Evolutionary conservation across 805 yeast genomes (phyloP), one percentile per base, ranked within the genome.

Genomic region (Lachancea waltii): DNA sequence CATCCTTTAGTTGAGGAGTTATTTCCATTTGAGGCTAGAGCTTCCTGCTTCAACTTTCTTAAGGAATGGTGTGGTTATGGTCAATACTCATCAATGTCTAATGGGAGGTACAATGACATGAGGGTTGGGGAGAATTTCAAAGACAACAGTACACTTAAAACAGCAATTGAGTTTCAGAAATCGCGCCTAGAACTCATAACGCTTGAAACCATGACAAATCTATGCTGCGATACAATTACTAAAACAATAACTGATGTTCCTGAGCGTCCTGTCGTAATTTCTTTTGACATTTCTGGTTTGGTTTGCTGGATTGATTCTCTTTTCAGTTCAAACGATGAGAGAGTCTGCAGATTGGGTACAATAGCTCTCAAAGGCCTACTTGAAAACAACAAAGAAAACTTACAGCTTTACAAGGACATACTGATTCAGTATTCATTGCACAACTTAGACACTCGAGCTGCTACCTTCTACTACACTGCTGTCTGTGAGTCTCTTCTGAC

Each of bases 1-100:
- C 67, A 38, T 60, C 66, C 72, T 2, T 37, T 50, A 3, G 42
- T 46, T 1, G 68, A 64, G 7, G 64, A 68, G 27, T 79, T 89
- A 76, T 65, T 89, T n/a, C 90, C 95, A 1, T 87, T 89, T 57
- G 86, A 81, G 47, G 90, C 87, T 2, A 68, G 96, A 37, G 77
- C 83, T 21, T 81, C 85, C 2, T 83, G 94, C 44, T 89, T 86
- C 63, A 75, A 79, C 32, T 81, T 75, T 51, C 65, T 92, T 40
- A 89, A 84, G 47, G 95, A 85, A 56, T 92, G 99, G 99, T 87
- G 96, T 58, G 95, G 95, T 0, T 77, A 76, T 59, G 97, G 97
- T 2, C 79, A 75, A 36, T 67, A 77, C 17, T 70, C 75, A 7
- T 54, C 67, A 1, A 53, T 79, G 2, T 74, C 86, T 2, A 77